phyloP scores from a whole-genome alignment of 1,284 basidiomycete species.

The Boletus sp. region DNA sequence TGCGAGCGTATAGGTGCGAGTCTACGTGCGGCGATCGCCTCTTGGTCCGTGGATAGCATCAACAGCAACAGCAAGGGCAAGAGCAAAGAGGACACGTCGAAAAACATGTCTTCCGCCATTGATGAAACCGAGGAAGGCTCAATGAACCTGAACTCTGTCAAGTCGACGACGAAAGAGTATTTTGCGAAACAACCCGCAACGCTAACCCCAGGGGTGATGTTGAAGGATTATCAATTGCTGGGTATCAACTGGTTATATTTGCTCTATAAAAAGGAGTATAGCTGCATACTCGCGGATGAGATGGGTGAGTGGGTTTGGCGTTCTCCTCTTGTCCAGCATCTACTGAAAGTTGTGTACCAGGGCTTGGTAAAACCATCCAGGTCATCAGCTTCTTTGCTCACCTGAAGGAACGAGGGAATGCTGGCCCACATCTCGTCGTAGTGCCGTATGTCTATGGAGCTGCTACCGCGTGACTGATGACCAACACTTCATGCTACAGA shows the following conservation, averaged over 20 bases:
- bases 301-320: conserved; percentile 66
- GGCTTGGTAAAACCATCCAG: conserved; percentile 97
- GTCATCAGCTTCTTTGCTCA: conserved; percentile 96
- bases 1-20: conserved; percentile 84
- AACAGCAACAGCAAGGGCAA: conserved; percentile 49
- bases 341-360: conserved; percentile 38
- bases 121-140: conserved; percentile 60
- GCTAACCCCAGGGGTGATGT: conserved; percentile 66
- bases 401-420: conserved; percentile 74
- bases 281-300: conserved; percentile 97
- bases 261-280: conserved; percentile 77
- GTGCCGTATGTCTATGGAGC: conserved; percentile 77
- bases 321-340: not conserved
- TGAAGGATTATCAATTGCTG: conserved; percentile 97
- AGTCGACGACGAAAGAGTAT: conserved; percentile 53
- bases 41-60: conserved; percentile 61
- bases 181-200: conserved; percentile 75
- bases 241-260: conserved; percentile 98
- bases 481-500: conserved; percentile 39
- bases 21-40: conserved; percentile 67
- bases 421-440: conserved; percentile 90
- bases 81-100: conserved; percentile 28
- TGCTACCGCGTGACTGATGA: conserved; percentile 28
- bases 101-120: conserved; percentile 26
- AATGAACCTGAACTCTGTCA: conserved; percentile 53